phyloP scores from a whole-genome alignment of 31 red algal genomes.

The Odonthalia washingtoniensis region DNA sequence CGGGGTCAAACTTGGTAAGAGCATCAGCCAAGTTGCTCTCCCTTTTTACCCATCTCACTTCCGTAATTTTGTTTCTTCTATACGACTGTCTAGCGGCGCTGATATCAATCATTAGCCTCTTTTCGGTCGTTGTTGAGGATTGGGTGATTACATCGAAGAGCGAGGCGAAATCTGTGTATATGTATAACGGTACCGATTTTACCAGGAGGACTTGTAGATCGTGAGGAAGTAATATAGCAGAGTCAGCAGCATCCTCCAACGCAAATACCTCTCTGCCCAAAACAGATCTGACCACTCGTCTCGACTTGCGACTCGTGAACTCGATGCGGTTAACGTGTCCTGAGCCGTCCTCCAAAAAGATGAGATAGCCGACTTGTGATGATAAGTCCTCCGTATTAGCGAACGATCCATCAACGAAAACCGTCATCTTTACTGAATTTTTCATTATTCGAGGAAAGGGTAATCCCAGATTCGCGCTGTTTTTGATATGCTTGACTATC shows the following conservation, averaged over 20 bases:
- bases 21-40: too few species aligned
- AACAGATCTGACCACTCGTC: constrained; percentile 32
- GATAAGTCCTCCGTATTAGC: constrained; percentile 32
- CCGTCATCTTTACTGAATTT: too few species aligned
- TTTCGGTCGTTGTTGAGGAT: constrained; percentile 7
- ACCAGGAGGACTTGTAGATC: neutral
- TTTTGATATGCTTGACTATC: too few species aligned
- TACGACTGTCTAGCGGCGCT: too few species aligned
- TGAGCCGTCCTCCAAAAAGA: neutral
- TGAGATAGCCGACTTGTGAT: constrained; percentile 43
- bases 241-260: constrained; percentile 13
- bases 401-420: constrained; percentile 27
- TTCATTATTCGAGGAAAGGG: too few species aligned
- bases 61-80: too few species aligned
- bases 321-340: neutral
- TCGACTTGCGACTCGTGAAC: constrained; percentile 5
- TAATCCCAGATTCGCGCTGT: too few species aligned
- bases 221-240: neutral
- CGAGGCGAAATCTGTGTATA: constrained; percentile 13
- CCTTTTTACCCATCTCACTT: too few species aligned
- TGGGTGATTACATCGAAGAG: constrained; percentile 18
- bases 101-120: too few species aligned
- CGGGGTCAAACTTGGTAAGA: too few species aligned
- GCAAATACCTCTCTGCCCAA: constrained; percentile 36
- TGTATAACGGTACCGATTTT: neutral